These are phyloP conservation scores for Licmophora abbreviata DNA, from an alignment of 108 stramenopile genomes.

Conservation along the genomic window DNA sequence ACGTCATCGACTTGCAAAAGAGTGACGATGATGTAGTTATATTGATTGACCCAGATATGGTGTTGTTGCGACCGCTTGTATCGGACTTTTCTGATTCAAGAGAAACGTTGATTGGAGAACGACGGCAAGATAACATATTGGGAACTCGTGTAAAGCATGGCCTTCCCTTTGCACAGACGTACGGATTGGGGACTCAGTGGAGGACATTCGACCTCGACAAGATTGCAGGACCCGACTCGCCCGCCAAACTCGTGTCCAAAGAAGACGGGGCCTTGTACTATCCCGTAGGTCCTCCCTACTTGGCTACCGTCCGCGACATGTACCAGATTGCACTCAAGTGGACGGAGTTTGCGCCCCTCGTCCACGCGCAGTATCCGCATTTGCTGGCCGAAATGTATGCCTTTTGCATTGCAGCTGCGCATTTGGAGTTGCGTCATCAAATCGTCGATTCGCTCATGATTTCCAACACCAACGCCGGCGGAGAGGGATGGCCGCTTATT, in stretches of 20 bases:
- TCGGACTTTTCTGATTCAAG: conserved; percentile 38
- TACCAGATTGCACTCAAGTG: conserved; percentile 46
- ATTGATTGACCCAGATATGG: conserved; percentile 84
- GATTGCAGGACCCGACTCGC: conserved; percentile 53
- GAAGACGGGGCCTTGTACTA: conserved; percentile 38
- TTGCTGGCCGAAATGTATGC: conserved; percentile 82
- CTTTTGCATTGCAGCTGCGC: conserved; percentile 73
- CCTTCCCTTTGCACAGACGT: conserved; percentile 75
- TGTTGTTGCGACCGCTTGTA: conserved; percentile 60
- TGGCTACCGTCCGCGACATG: conserved; percentile 78
- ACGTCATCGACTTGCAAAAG: conserved; percentile 1
- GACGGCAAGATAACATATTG: conserved; percentile 8
- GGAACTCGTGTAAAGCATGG: conserved; percentile 54
- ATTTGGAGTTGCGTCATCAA: conserved; percentile 47
- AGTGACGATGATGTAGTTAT: conserved; percentile 57
- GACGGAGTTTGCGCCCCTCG: conserved; percentile 51
- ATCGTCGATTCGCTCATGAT: conserved; percentile 63
- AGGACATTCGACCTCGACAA: conserved; percentile 52
- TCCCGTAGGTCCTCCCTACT: conserved; percentile 89
- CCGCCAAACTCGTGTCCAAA: conserved; percentile 31
- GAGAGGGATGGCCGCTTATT: conserved; percentile 57
- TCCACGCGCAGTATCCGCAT: conserved; percentile 53
- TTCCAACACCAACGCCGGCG: conserved; percentile 19
- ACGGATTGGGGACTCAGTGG: conserved; percentile 82
- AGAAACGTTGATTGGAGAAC: conserved; percentile 27